phyloP scores from a whole-genome alignment of 352 stramenopile genomes.

The Pythium pyrilobum region DNA sequence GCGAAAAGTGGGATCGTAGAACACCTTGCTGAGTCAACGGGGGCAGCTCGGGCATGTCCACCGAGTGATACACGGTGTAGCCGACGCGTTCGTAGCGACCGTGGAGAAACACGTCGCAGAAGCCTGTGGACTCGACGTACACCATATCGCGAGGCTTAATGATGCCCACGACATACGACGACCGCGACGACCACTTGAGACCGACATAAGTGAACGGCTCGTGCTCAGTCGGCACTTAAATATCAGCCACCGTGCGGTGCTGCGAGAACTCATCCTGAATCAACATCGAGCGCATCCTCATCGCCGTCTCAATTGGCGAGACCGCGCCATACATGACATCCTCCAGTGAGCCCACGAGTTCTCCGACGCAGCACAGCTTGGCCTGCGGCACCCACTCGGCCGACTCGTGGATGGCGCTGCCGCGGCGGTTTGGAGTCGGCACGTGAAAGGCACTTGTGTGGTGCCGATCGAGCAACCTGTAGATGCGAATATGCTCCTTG shows the following conservation, averaged over 20 bases:
- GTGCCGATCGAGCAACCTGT: too few species aligned
- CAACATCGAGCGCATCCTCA: slow-evolving; percentile 32
- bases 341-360: slow-evolving; percentile 45
- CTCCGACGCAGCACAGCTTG: slow-evolving; percentile 44
- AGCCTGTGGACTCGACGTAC: slow-evolving; percentile 41
- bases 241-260: slow-evolving; percentile 30
- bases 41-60: slow-evolving; percentile 25
- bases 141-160: slow-evolving; percentile 38
- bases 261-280: slow-evolving; percentile 23
- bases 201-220: slow-evolving; percentile 17
- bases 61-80: slow-evolving; percentile 32
- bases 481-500: too few species aligned
- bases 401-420: too few species aligned
- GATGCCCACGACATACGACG: slow-evolving; percentile 9
- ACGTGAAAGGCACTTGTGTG: too few species aligned
- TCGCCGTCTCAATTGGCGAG: slow-evolving; percentile 18
- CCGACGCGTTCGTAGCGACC: slow-evolving; percentile 21
- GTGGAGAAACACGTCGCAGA: not conserved
- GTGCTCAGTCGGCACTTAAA: slow-evolving; percentile 29
- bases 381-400: slow-evolving; percentile 30
- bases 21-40: slow-evolving; percentile 30
- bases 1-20: slow-evolving; percentile 42
- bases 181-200: slow-evolving; percentile 15
- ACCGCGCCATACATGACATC: slow-evolving; percentile 56
- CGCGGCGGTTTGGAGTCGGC: too few species aligned